Evolutionary conservation across 2,329 filamentous ascomycete species (phyloP), one percentile per base, ranked within the genome.

Genomic region (Pseudogymnoascus sp.): DNA sequence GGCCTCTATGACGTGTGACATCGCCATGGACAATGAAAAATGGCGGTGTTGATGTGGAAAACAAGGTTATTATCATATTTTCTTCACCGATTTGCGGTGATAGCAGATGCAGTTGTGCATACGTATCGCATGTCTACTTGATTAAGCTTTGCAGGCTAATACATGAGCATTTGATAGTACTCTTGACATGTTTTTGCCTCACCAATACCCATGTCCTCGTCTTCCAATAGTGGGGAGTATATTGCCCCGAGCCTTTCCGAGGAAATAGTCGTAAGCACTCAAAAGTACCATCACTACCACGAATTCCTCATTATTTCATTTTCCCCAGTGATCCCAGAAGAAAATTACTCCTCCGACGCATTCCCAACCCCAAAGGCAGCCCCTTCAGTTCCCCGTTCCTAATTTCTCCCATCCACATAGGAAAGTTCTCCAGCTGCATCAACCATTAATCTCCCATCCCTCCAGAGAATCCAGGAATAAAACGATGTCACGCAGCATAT

Each of bases 401-500:
- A 18, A 6, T 11, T 16, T 18, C 3, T 16, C n/a, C 3, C 8
- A 16, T 16, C 3, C 46, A 3, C 14, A 14, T 56, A 7, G 9
- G 9, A 34, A 34, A 5, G 9, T 7, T 3, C 5, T 21, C 49
- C n/a, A 12, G 28, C 3, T 34, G 7, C 28, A 56, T 25, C 12
- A 25, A 25, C 42, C 42, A 46, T 25, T 2, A 3, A 25, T 16
- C 1, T 53, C 49, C 28, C 49, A 56, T 34, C 43, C 43, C 16
- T 53, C 43, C 14, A 31, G 43, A 14, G 16, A 56, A 34, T 12
- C 49, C n/a, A 78, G 61, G 60, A 78, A 78, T 7, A 60, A 37
- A 12, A 72, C 65, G 9, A 80, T 70, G 61, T 79, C 73, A 3
- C 61, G 40, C 5, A 80, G 63, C 76, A 80, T 80, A 25, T 73